A percentile compares a stretch with the other conserved stretches of the same genome.
Conservation (phyloP, 2,329 filamentous ascomycete species). For the Calonectria pseudoreteaudii region DNA sequence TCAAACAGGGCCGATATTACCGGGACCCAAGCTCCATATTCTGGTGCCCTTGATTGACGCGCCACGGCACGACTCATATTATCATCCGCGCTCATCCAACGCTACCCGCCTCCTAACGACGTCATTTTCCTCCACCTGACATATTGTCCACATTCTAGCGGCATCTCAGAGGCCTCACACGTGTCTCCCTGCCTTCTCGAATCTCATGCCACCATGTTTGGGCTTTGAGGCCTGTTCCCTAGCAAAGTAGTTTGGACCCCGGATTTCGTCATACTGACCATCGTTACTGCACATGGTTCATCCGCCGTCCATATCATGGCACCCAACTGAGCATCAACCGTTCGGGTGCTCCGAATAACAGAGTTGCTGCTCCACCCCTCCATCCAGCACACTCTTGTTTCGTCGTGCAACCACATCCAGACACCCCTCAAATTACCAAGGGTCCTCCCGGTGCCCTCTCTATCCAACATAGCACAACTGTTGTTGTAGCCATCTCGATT, state of each 20-base stretch:
- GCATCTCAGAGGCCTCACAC: constrained; percentile 5
- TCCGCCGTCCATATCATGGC: not conserved
- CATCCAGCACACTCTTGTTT: not conserved
- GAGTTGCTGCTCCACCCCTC: not conserved
- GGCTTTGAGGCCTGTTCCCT: not conserved
- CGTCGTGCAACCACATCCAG: not conserved
- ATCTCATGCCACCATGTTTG: not conserved
- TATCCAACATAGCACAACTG: not conserved
- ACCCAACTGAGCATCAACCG: not conserved
- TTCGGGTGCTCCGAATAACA: not conserved
- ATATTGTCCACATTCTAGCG: constrained; percentile 1
- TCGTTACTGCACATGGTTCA: not conserved
- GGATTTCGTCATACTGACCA: not conserved
- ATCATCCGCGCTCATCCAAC: not conserved
- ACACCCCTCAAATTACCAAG: not conserved
- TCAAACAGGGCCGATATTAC: constrained; percentile 7
- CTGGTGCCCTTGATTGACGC: not conserved
- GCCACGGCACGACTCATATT: constrained; percentile 1
- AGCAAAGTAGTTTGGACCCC: not conserved
- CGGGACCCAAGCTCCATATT: not conserved
- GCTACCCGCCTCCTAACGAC: not conserved
- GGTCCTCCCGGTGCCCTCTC: not conserved
- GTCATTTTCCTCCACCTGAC: constrained; percentile 5
- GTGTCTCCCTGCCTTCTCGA: not conserved
- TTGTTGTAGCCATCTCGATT: not conserved